These are phyloP conservation scores for Emergomyces orientalis DNA, from an alignment of 2,329 filamentous ascomycete genomes.

Conservation along the genomic window DNA sequence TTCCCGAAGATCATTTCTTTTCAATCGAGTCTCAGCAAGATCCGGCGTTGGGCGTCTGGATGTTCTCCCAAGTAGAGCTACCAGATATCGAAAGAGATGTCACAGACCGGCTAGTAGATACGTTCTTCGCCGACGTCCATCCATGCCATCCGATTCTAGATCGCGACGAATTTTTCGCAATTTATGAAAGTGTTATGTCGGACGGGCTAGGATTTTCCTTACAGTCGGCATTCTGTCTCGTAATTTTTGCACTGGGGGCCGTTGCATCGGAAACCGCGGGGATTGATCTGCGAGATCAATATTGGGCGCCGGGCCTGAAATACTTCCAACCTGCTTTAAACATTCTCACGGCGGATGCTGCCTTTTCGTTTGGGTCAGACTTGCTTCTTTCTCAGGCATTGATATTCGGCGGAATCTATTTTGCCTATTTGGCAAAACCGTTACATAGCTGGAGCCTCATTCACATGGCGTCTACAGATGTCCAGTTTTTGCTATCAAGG, in stretches of 20 bases:
- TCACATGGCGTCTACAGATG: slow-evolving; percentile 24
- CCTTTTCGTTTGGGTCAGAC: slow-evolving; percentile 25
- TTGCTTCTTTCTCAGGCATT: slow-evolving; percentile 24
- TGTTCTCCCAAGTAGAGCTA: neutral
- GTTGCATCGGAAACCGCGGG: slow-evolving; percentile 17
- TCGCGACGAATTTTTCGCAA: slow-evolving; percentile 19
- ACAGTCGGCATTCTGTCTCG: slow-evolving; percentile 25
- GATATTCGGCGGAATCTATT: slow-evolving; percentile 28
- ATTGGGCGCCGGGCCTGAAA: slow-evolving; percentile 23
- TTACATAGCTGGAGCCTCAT: slow-evolving; percentile 30
- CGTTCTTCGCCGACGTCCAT: slow-evolving; percentile 22
- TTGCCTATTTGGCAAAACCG: slow-evolving; percentile 27
- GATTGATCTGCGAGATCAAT: slow-evolving; percentile 11
- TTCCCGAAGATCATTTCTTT: slow-evolving; percentile 10
- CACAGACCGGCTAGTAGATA: slow-evolving; percentile 19
- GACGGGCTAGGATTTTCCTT: slow-evolving; percentile 18
- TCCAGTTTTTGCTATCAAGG: slow-evolving; percentile 24
- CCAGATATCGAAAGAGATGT: slow-evolving; percentile 12
- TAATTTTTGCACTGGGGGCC: slow-evolving; percentile 24
- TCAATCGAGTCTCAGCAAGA: slow-evolving; percentile 7
- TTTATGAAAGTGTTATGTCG: slow-evolving; percentile 20
- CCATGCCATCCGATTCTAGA: slow-evolving; percentile 24
- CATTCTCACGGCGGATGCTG: slow-evolving; percentile 22
- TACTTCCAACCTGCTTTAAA: slow-evolving; percentile 26
- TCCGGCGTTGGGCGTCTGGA: neutral